Evolutionary conservation across 2,329 filamentous ascomycete species (phyloP), one percentile per base, ranked within the genome.

Genomic region (Lachnellula suecica): DNA sequence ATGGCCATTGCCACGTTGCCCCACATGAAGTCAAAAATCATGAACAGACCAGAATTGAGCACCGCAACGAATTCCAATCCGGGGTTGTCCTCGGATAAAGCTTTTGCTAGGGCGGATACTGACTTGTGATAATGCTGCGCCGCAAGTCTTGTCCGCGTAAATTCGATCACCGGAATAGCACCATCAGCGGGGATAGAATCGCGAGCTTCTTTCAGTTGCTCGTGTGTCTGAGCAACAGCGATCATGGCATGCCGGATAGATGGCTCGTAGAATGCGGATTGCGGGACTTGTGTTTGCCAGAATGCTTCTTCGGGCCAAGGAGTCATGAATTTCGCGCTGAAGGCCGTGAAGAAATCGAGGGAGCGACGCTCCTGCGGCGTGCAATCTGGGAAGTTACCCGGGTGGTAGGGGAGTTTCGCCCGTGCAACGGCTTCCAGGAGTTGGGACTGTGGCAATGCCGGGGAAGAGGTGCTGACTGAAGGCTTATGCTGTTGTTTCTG

Each of bases 21-120:
- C 29, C 77, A 76, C 53, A 82, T 68, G 58, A 79, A 78, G 63
- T 82, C 79, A 44, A 81, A 74, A 58, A 77, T 79, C 22, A 78
- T 75, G 55, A 81, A 79, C 20, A 81, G 65, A 1, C 79, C 62
- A 54, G 77, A 79, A 5, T 74, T 74, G 3, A 79, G 65, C 15
- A 81, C 59, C 1, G 71, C 66, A 3, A 67, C 63, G 37, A 66
- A 63, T 20, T 67, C 64, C 15, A 55, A 69, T 61, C 63, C 68
- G 57, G 15, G 66, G 58, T 42, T 60, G 19, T 27, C 54, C 2
- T 67, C 60, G 53, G 70, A 70, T 22, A 72, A 69, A 13, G 71
- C 58, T 8, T 53, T 47, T 2, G 65, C 54, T 23, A 79, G 55
- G 19, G 71, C 69, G 0, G 67, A 64, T 31, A 81, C 75, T 3